Evolutionary conservation across 1,284 basidiomycete genomes (phyloP).

Genomic region (Paramarasmius palmivorus): DNA sequence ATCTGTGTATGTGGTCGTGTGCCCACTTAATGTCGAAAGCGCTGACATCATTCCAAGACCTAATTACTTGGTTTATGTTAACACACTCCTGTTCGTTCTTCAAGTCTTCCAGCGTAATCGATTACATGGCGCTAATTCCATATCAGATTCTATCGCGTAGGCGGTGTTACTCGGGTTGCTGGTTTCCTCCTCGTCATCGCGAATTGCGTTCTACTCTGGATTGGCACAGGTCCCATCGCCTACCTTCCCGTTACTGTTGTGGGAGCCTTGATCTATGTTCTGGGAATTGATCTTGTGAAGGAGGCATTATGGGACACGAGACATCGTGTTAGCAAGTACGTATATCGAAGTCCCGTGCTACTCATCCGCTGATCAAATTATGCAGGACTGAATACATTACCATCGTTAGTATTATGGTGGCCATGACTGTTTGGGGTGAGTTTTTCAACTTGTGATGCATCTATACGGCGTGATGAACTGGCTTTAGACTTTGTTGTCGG

Average conservation of each 20-base stretch:
- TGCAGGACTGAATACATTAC: conserved; percentile 73
- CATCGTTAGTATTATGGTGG: conserved; percentile 80
- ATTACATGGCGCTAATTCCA: conserved; percentile 3
- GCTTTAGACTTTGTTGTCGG: conserved; percentile 97
- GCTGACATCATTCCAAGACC: conserved; percentile 44
- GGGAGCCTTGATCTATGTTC: conserved; percentile 90
- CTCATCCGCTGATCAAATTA: not conserved
- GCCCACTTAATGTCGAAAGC: not conserved
- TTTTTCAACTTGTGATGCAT: too few relatives aligned
- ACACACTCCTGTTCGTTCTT: conserved; percentile 74
- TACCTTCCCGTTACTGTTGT: conserved; percentile 91
- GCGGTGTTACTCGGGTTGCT: conserved; percentile 83
- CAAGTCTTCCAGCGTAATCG: not conserved
- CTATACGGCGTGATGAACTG: too few relatives aligned
- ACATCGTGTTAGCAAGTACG: conserved; percentile 79
- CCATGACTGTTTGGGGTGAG: conserved; percentile 93
- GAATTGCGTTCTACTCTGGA: conserved; percentile 73
- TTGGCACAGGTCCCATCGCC: conserved; percentile 86
- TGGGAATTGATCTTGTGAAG: conserved; percentile 93
- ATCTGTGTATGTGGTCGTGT: conserved; percentile 59
- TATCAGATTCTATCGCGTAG: conserved; percentile 89
- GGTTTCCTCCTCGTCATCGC: conserved; percentile 85
- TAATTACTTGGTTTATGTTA: conserved; percentile 88
- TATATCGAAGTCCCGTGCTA: conserved; percentile 30
- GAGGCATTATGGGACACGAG: conserved; percentile 97